A percentile compares a stretch with the other conserved stretches of the same genome.
These are phyloP conservation scores for Erodium moschatum DNA, from an alignment of 441 rosid genomes.

Conservation along the genomic window DNA sequence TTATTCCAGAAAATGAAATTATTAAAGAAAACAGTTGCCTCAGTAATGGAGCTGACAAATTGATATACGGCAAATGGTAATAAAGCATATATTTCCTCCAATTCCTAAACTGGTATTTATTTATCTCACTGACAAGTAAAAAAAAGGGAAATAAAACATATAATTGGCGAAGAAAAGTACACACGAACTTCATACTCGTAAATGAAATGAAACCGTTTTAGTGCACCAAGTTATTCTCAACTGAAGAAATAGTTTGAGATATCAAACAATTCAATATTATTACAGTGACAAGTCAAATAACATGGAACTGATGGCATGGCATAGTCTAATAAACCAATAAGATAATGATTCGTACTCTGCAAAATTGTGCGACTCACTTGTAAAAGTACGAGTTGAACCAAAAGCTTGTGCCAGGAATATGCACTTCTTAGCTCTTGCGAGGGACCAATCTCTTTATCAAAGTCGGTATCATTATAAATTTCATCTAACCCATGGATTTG, in stretches of 20 bases:
- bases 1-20: not conserved
- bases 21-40: too few relatives aligned
- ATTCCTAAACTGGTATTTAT: not conserved
- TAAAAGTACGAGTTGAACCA: constrained; percentile 33
- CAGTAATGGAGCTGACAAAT: not conserved
- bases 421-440: constrained; percentile 18
- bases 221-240: not conserved
- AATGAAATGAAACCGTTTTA: not conserved
- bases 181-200: not conserved
- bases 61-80: not conserved
- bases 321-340: constrained; percentile 22
- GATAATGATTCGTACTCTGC: constrained; percentile 32
- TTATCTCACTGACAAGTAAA: not conserved
- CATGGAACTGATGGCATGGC: constrained; percentile 17
- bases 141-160: not conserved
- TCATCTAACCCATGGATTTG: constrained; percentile 23
- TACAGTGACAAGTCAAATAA: constrained; percentile 19
- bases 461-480: constrained; percentile 21
- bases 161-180: not conserved
- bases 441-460: constrained; percentile 29
- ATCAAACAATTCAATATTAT: constrained; percentile 8
- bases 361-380: constrained; percentile 32
- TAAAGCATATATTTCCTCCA: not conserved
- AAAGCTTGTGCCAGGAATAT: constrained; percentile 35
- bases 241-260: constrained; percentile 4